Evolutionary conservation across 768 basidiomycete species (phyloP), one percentile per base, ranked within the genome.

Genomic region (Termitomyces titanicus): DNA sequence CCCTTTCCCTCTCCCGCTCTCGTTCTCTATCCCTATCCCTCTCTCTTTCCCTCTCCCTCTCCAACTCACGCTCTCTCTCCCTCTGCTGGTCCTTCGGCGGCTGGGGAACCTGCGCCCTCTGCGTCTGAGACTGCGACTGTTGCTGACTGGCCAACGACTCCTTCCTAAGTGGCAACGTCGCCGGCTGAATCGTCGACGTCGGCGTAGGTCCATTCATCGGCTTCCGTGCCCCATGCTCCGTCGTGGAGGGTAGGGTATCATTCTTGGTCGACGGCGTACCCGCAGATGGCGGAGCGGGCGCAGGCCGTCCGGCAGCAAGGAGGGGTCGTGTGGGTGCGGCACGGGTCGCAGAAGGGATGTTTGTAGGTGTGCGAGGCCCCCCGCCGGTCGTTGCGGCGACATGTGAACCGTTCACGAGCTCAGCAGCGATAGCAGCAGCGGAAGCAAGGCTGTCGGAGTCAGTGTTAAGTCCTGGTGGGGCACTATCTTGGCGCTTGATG

Each of bases 291-390:
- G 82, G 77, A 9, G 78, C 69, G 8, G 79, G 69, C 1, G 86
- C 84, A 7, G 84, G 78, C 11, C 83, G 76, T 0, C 82, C 80
- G 17, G 81, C 80, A 18, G 82, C 76, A 57, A 86, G 75, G 6
- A 83, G 68, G 0, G 90, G 89, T 4, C 88, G 78, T 2, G 86
- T 79, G 20, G 89, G 89, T 0, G 89, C 84, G 4, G 89, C 80
- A 12, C 90, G 77, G 4, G 77, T 78, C 7, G 85, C 74, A 55
- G 85, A 82, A 6, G 71, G 64, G 9, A 42, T 49, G n/a, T 56
- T 10, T 37, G 56, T 37, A 4, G 59, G 48, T 18, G 56, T 31
- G 12, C 59, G 47, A 47, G 53, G 51, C 18, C 35, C 48, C 5
- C 33, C 33, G 39, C 47, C 42, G 18, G 54, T 57, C n/a, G 74